These are phyloP conservation scores for Phoma sp. DNA, from an alignment of 2,329 filamentous ascomycete species.

Conservation along the genomic window DNA sequence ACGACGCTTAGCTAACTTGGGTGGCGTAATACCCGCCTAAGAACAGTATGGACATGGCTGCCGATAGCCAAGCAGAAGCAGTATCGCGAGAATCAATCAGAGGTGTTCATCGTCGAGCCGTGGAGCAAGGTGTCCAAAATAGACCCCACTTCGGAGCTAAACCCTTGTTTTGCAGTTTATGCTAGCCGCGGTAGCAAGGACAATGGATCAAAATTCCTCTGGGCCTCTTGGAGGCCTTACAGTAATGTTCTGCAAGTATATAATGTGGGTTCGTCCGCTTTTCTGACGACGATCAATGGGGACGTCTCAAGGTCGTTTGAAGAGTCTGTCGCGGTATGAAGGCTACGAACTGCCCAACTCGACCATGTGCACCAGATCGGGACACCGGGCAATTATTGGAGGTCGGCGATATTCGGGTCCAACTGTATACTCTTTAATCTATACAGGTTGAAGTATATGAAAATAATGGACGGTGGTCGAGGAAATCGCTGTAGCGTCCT, in stretches of 20 bases:
- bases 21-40: background rate
- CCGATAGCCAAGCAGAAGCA: background rate
- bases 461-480: too few species aligned
- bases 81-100: background rate
- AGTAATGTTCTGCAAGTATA: background rate
- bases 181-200: background rate
- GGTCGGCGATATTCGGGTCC: too few species aligned
- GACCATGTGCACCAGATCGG: too few species aligned
- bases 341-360: background rate
- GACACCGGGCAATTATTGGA: too few species aligned
- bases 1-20: background rate
- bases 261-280: background rate
- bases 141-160: background rate
- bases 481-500: too few species aligned
- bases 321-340: background rate
- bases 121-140: background rate
- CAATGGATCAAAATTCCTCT: background rate
- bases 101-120: background rate
- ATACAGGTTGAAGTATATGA: background rate
- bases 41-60: background rate
- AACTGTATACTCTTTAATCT: too few species aligned
- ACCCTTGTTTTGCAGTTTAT: background rate
- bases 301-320: background rate
- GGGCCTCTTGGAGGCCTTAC: background rate
- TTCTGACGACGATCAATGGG: background rate